Conservation (phyloP, 306 rosid genomes). For the Casuarina cunninghamiana region DNA sequence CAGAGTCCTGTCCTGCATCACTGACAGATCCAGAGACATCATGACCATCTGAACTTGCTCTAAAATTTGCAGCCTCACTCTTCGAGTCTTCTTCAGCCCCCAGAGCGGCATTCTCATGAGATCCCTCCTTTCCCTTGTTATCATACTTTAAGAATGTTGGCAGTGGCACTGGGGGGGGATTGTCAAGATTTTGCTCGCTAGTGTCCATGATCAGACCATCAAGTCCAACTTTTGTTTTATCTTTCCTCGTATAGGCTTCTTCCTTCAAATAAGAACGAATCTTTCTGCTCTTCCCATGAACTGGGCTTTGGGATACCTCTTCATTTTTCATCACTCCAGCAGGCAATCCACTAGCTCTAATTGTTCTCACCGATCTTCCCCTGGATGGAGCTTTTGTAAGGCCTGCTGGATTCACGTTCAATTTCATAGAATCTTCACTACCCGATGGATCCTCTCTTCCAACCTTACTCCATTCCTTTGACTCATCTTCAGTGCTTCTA, state of each 20-base stretch:
- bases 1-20: conserved; percentile 56
- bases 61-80: conserved; percentile 37
- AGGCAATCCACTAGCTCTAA: conserved; percentile 48
- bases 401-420: conserved; percentile 37
- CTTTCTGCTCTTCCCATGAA: conserved; percentile 43
- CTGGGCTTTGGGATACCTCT: conserved; percentile 40
- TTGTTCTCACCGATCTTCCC: conserved; percentile 89
- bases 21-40: conserved; percentile 32
- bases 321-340: conserved; percentile 33
- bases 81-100: conserved; percentile 36
- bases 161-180: conserved; percentile 33
- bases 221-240: conserved; percentile 35
- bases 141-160: conserved; percentile 25
- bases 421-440: conserved; percentile 35
- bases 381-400: conserved; percentile 40
- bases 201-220: conserved; percentile 27
- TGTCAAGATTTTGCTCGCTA: conserved; percentile 33
- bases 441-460: conserved; percentile 29
- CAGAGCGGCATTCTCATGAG: conserved; percentile 27
- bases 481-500: conserved; percentile 32
- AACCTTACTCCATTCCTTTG: conserved; percentile 36
- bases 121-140: conserved; percentile 35
- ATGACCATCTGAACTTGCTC: conserved; percentile 51
- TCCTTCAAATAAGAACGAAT: conserved; percentile 32
- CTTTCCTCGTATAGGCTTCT: conserved; percentile 39